These are phyloP conservation scores for Trichomonascaceae sp. DNA, from an alignment of 1,139 yeast genomes.

Conservation along the genomic window DNA sequence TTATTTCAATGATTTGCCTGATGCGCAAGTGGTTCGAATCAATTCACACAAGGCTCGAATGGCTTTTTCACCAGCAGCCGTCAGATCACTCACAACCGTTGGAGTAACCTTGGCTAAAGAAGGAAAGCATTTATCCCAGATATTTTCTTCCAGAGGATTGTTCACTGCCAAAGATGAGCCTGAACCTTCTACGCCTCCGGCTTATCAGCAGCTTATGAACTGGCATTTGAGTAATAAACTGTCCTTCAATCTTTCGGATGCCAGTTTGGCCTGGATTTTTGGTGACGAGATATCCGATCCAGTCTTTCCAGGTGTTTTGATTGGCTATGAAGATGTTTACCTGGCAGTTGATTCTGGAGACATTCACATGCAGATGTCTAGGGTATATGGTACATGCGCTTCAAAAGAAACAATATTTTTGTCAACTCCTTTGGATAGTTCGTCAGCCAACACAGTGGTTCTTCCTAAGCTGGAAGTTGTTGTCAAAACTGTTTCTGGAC, in stretches of 20 bases:
- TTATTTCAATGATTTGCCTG: neutral
- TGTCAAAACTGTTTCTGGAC: neutral
- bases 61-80: neutral
- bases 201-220: neutral
- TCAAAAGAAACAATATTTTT: constrained; percentile 17
- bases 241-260: neutral
- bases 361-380: constrained; percentile 34
- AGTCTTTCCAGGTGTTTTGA: constrained; percentile 52
- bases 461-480: constrained; percentile 28
- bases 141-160: neutral
- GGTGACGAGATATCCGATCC: constrained; percentile 37
- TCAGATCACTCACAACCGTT: neutral
- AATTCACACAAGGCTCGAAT: neutral
- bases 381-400: constrained; percentile 30
- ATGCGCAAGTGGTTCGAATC: neutral
- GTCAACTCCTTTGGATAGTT: constrained; percentile 13
- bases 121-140: neutral
- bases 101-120: neutral
- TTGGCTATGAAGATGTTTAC: constrained; percentile 55
- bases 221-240: neutral
- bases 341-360: constrained; percentile 4
- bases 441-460: constrained; percentile 27
- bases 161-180: neutral
- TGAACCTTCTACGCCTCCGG: neutral
- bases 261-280: constrained; percentile 72